Base-by-base conservation (phyloP, 768 basidiomycete genomes). In the Panaeolus papilionaceus region DNA sequence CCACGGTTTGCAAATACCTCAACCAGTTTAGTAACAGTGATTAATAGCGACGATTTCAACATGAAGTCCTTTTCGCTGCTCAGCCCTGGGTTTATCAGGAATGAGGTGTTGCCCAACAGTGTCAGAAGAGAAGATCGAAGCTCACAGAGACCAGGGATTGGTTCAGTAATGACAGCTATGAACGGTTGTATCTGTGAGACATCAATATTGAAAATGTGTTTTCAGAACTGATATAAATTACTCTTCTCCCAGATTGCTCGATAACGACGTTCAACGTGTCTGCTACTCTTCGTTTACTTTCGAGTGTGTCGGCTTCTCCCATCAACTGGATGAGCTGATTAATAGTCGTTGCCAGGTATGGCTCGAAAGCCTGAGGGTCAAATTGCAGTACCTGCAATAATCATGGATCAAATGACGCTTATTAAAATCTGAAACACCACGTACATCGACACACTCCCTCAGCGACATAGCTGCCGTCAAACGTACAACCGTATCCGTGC, bases 401-500 rank as follows among this genome's bases (percentile, higher is more conserved):
- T 40, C 45, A 71, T 67, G 67, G 61, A 66, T 54, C 63, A 33
- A 68, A 58, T 49, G 39, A 69, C 61, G 47, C 42, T 38, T 44
- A 20, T 14, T 23, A 20, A n/a, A 38, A 45, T 33, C 28, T 54
- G 2, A 40, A 40, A 45, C 16, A 47, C 3, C 28, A 79, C 93
- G 70, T 79, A 96, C 96, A 75, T 97, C 92, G 26, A 95, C 86
- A 72, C 94, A 94, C 75, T 95, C 91, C 44, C 88, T 85, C 37
- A 98, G 75, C 12, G 95, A 90, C 26, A 87, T 83, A 0, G 93
- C 92, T 28, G 96, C 91, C 0, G 94, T 95, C 40, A 98, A 81
- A 4, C 95, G 88, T 61, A 98, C 95, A 16, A 95, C 96, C 26
- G 86, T 81, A 74, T 97, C 95, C 3, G 92, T 89, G 9, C 92